phyloP scores from a whole-genome alignment of 345 rosid species.

The Odontarrhena argentea region DNA sequence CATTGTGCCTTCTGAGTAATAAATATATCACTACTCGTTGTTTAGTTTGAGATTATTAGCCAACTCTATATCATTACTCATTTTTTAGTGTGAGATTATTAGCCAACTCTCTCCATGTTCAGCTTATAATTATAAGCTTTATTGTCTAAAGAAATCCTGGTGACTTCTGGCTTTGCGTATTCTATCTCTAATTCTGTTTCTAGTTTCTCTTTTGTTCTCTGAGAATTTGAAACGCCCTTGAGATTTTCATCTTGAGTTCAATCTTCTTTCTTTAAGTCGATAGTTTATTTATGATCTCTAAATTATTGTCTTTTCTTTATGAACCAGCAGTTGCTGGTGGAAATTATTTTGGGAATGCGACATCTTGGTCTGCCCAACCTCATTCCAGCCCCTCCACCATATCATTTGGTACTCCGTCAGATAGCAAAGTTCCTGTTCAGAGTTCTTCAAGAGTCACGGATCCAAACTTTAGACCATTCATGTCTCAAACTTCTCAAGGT shows the following conservation, averaged over 20 bases:
- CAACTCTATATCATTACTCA: neutral
- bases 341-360: slow-evolving; percentile 57
- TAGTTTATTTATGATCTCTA: neutral
- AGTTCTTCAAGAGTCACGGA: slow-evolving; percentile 56
- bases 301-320: slow-evolving; percentile 26
- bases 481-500: slow-evolving; percentile 55
- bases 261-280: neutral
- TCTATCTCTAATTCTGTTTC: neutral
- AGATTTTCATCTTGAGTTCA: slow-evolving; percentile 6
- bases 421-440: slow-evolving; percentile 54
- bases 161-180: neutral
- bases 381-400: slow-evolving; percentile 51
- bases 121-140: neutral
- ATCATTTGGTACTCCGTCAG: slow-evolving; percentile 53
- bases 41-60: neutral
- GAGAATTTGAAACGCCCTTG: slow-evolving; percentile 2
- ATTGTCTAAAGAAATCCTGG: neutral
- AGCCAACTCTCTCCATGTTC: neutral
- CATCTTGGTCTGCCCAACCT: slow-evolving; percentile 76
- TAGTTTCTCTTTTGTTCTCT: neutral
- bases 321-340: slow-evolving; percentile 51
- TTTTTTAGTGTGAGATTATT: neutral
- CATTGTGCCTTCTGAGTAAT: slow-evolving; percentile 2
- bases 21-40: neutral
- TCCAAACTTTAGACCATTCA: slow-evolving; percentile 59